Percentiles rank a stretch among this genome's conserved stretches.
These are phyloP conservation scores for Cladobotryum protrusum DNA, from an alignment of 2,329 filamentous ascomycete genomes.

Conservation along the genomic window DNA sequence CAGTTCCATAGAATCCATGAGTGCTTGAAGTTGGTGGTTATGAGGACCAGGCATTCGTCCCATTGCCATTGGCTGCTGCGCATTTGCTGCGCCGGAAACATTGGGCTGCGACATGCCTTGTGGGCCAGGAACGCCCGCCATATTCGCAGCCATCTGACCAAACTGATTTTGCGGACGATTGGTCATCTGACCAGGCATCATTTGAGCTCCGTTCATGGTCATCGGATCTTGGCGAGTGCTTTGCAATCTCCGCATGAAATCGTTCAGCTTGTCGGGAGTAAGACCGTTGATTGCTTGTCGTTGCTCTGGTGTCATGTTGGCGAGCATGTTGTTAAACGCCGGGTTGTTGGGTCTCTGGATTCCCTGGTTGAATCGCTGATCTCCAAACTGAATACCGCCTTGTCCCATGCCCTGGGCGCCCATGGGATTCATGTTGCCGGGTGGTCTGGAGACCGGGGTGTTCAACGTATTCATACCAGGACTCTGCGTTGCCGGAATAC, in stretches of 20 bases:
- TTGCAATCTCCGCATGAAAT: constrained; percentile 46
- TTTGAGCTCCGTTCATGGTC: constrained; percentile 26
- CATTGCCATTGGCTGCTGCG: constrained; percentile 21
- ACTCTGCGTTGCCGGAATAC: constrained; percentile 49
- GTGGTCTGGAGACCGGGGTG: constrained; percentile 41
- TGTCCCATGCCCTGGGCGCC: constrained; percentile 39
- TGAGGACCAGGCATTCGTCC: constrained; percentile 20
- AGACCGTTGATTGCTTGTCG: constrained; percentile 38
- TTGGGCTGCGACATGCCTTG: constrained; percentile 26
- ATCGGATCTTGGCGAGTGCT: constrained; percentile 30
- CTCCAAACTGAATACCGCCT: constrained; percentile 42
- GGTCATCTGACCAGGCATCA: constrained; percentile 26
- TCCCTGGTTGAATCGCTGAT: constrained; percentile 48
- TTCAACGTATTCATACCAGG: constrained; percentile 55
- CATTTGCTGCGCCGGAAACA: constrained; percentile 20
- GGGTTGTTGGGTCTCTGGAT: constrained; percentile 41
- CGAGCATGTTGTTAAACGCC: constrained; percentile 36
- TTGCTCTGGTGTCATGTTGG: constrained; percentile 41
- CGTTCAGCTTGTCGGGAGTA: constrained; percentile 45
- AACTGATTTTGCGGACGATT: constrained; percentile 25
- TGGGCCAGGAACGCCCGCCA: constrained; percentile 24
- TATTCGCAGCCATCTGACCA: constrained; percentile 26
- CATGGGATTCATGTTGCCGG: constrained; percentile 37
- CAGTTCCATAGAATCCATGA: constrained; percentile 46
- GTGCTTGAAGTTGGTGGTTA: constrained; percentile 28